Evolutionary conservation across 441 rosid species (phyloP).

Genomic region (Syzygium malaccense): DNA sequence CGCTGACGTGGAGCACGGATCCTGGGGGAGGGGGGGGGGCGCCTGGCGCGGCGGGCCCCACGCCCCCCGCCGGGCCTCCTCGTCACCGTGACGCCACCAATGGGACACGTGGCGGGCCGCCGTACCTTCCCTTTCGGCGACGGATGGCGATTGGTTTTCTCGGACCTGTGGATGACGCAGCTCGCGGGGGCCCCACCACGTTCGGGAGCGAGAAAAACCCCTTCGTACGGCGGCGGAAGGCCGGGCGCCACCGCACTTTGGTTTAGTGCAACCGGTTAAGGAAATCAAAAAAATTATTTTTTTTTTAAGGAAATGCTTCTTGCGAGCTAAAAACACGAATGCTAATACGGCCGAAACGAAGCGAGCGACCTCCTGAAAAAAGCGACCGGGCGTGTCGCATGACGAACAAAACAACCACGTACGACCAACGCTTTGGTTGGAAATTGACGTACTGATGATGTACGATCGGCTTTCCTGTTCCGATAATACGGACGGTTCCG

Average conservation of each 20-base stretch:
- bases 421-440: no score
- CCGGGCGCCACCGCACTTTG: background rate
- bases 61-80: background rate
- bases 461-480: background rate
- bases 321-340: background rate
- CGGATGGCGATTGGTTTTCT: background rate
- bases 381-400: no score
- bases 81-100: background rate
- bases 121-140: background rate
- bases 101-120: background rate
- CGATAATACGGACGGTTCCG: accelerated
- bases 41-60: background rate
- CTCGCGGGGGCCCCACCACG: background rate
- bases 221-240: background rate
- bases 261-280: background rate
- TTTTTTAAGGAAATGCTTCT: background rate
- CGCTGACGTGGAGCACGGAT: background rate
- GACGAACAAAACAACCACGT: no score
- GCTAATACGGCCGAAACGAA: background rate
- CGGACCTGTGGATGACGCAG: background rate
- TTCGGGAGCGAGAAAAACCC: background rate
- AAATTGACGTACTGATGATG: background rate
- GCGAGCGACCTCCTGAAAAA: no score
- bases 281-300: background rate
- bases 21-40: background rate